Evolutionary conservation across 176 grass and related monocot species (phyloP).

Genomic region (Oropetium thomaeum): DNA sequence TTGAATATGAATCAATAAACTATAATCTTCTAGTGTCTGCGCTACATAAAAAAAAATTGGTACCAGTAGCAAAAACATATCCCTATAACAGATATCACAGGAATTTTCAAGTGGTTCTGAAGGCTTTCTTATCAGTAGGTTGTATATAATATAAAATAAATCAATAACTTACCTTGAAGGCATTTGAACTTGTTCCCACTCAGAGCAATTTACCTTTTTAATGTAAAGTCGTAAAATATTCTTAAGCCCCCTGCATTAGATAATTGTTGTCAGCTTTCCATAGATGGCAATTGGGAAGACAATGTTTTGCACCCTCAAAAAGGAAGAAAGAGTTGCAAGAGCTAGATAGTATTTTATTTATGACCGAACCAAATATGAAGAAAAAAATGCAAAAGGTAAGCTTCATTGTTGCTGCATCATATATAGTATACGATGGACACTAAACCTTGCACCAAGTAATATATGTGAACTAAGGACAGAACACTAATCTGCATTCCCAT

Average conservation of each 20-base stretch:
- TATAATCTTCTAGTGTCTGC: too few relatives aligned
- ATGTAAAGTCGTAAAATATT: constrained; percentile 85
- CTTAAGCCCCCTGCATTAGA: constrained; percentile 64
- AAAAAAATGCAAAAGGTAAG: background rate
- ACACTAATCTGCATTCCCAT: background rate
- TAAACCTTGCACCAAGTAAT: background rate
- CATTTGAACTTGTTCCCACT: constrained; percentile 86
- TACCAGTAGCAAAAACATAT: background rate
- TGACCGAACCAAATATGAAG: too few relatives aligned
- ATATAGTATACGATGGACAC: background rate
- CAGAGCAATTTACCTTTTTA: constrained; percentile 75
- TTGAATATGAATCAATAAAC: too few relatives aligned
- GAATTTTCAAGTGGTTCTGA: background rate
- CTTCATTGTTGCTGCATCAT: background rate
- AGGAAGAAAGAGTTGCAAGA: too few relatives aligned
- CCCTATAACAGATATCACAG: constrained; percentile 3
- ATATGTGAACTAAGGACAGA: constrained; percentile 2
- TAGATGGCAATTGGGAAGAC: background rate
- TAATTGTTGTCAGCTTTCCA: background rate
- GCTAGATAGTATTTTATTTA: too few relatives aligned
- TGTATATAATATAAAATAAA: constrained; percentile 12
- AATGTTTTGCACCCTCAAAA: constrained; percentile 1
- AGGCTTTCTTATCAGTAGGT: constrained; percentile 12
- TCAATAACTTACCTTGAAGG: constrained; percentile 66
- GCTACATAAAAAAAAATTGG: too few relatives aligned